These are phyloP conservation scores for Periconia sp. DNA, from an alignment of 2,329 filamentous ascomycete species.

Conservation along the genomic window DNA sequence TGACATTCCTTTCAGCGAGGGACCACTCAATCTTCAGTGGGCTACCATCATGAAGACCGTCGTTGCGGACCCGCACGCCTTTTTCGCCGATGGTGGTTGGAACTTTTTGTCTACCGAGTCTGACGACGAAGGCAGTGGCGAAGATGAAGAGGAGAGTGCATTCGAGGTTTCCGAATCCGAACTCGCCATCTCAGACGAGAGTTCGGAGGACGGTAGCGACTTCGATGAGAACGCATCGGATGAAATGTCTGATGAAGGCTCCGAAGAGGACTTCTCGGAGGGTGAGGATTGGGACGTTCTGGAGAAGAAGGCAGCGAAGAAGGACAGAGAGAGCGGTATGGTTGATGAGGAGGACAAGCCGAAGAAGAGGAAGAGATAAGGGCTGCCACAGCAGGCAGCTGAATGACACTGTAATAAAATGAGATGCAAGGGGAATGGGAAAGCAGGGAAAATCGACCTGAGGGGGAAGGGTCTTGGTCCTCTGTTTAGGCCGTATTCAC, in stretches of 20 bases:
- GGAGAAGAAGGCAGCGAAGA: slow-evolving; percentile 77
- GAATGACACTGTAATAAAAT: no score
- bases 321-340: slow-evolving; percentile 58
- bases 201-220: slow-evolving; percentile 85
- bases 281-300: slow-evolving; percentile 94
- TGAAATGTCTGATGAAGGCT: slow-evolving; percentile 70
- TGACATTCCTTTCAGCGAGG: slow-evolving; percentile 91
- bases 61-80: slow-evolving; percentile 86
- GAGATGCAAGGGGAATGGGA: no score
- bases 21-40: slow-evolving; percentile 97
- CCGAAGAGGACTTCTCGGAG: slow-evolving; percentile 55
- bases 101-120: slow-evolving; percentile 85
- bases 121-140: slow-evolving; percentile 75
- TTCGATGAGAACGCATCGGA: slow-evolving; percentile 88
- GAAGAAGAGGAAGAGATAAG: slow-evolving; percentile 65
- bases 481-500: no score
- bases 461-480: no score
- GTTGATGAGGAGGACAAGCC: slow-evolving; percentile 61
- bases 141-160: slow-evolving; percentile 83
- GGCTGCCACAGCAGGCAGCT: no score
- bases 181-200: slow-evolving; percentile 70
- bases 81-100: slow-evolving; percentile 96
- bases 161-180: slow-evolving; percentile 91
- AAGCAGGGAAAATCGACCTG: no score
- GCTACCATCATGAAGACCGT: slow-evolving; percentile 99